Evolutionary conservation across 2,329 filamentous ascomycete species (phyloP).

Genomic region (Epichloe sylvatica): DNA sequence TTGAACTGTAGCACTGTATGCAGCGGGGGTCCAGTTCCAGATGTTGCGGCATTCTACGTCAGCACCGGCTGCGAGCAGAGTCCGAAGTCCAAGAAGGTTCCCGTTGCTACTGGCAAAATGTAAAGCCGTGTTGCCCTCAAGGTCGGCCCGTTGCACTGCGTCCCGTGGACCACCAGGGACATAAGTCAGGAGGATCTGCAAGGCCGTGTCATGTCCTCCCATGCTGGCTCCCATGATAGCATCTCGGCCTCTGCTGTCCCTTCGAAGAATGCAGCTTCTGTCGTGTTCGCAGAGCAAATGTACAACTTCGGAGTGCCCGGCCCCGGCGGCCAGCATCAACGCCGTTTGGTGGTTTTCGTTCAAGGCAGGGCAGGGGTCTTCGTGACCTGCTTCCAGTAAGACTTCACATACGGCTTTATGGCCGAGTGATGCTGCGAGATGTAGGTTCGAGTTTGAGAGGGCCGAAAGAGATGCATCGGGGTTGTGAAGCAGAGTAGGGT

Average conservation of each 20-base stretch:
- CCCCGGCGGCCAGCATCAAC: constrained; percentile 61
- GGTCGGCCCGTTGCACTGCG: constrained; percentile 46
- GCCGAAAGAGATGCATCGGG: constrained; percentile 55
- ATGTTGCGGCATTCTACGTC: constrained; percentile 58
- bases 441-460: constrained; percentile 71
- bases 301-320: constrained; percentile 60
- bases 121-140: constrained; percentile 70
- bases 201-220: constrained; percentile 47
- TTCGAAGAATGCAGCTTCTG: constrained; percentile 46
- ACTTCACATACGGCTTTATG: constrained; percentile 53
- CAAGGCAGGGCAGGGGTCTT: constrained; percentile 55
- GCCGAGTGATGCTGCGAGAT: constrained; percentile 64
- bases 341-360: constrained; percentile 73
- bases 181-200: constrained; percentile 52
- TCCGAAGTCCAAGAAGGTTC: constrained; percentile 61
- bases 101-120: constrained; percentile 78
- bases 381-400: constrained; percentile 62
- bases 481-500: constrained; percentile 61
- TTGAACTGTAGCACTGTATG: constrained; percentile 68
- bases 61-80: constrained; percentile 65
- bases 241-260: constrained; percentile 55
- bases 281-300: constrained; percentile 54
- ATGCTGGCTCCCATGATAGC: constrained; percentile 54
- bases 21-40: constrained; percentile 71
- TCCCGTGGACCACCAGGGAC: constrained; percentile 38